Percentiles rank a stretch among this genome's conserved stretches.
Evolutionary conservation across 495 filamentous ascomycete species (phyloP).

Genomic region (Penicillium paxilli): DNA sequence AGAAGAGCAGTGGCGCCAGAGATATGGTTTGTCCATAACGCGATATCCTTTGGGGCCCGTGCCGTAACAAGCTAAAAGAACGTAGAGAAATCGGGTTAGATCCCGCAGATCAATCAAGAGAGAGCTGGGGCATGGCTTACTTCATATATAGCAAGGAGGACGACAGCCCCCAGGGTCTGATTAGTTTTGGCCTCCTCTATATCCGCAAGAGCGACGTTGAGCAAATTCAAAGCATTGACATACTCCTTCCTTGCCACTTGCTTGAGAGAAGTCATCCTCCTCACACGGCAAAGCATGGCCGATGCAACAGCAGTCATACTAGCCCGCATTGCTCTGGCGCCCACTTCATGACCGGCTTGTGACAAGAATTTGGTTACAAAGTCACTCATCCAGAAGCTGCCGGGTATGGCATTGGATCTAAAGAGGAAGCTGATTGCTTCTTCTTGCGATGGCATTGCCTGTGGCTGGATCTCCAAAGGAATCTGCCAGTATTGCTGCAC

Average conservation of each 20-base stretch:
- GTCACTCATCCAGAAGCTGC: constrained; percentile 32
- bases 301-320: constrained; percentile 51
- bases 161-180: constrained; percentile 59
- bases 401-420: constrained; percentile 38
- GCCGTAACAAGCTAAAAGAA: constrained; percentile 47
- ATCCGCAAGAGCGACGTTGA: constrained; percentile 54
- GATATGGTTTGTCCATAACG: constrained; percentile 60
- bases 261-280: constrained; percentile 33
- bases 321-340: constrained; percentile 40
- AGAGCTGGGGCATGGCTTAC: constrained; percentile 24
- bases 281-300: constrained; percentile 48
- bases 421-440: constrained; percentile 47
- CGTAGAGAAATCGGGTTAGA: constrained; percentile 14
- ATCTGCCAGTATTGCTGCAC: constrained; percentile 2
- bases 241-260: constrained; percentile 47
- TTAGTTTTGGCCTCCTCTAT: constrained; percentile 58
- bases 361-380: constrained; percentile 25
- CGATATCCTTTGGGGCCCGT: constrained; percentile 41
- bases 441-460: constrained; percentile 27
- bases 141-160: constrained; percentile 56
- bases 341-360: constrained; percentile 15
- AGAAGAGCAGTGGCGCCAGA: constrained; percentile 58
- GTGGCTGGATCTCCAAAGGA: constrained; percentile 25
- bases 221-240: constrained; percentile 44
- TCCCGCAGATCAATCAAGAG: neutral